phyloP scores from a whole-genome alignment of 768 basidiomycete genomes.

The Pulveroboletus frians region DNA sequence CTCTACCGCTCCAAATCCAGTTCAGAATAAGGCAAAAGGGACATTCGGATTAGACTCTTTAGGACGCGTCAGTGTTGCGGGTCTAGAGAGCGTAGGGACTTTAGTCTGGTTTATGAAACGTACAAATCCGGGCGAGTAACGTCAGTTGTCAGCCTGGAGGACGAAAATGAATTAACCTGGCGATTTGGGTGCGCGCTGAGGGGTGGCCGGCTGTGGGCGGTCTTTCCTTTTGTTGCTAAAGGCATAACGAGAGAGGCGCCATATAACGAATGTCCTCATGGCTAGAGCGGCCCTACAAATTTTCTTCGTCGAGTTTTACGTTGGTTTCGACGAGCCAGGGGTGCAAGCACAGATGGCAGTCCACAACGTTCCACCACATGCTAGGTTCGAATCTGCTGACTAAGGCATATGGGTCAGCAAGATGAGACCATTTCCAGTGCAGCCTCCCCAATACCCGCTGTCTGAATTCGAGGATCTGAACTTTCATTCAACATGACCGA shows the following conservation, averaged over 20 bases:
- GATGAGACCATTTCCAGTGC: background rate
- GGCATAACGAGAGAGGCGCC: background rate
- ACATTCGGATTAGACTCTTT: background rate
- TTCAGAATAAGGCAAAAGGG: background rate
- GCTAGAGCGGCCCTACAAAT: too few relatives aligned
- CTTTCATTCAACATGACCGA: slow-evolving; percentile 41
- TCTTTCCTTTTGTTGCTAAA: background rate
- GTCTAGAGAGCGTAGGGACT: slow-evolving; percentile 1
- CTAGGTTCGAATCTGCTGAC: slow-evolving; percentile 2
- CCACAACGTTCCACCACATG: background rate
- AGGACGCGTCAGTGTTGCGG: background rate
- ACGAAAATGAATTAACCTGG: slow-evolving; percentile 1
- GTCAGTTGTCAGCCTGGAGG: background rate
- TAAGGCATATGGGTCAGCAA: slow-evolving; percentile 12
- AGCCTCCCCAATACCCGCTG: background rate
- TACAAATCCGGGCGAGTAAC: background rate
- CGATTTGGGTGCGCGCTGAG: background rate
- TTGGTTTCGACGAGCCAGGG: background rate
- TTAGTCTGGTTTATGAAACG: background rate
- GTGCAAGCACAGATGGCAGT: too few relatives aligned
- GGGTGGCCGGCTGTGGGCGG: background rate
- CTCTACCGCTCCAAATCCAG: background rate
- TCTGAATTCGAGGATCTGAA: background rate
- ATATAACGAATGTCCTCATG: background rate
- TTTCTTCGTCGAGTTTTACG: too few relatives aligned